Evolutionary conservation across 371 early-diverging fungal species (phyloP).

Genomic region (Furculomyces boomerangus): DNA sequence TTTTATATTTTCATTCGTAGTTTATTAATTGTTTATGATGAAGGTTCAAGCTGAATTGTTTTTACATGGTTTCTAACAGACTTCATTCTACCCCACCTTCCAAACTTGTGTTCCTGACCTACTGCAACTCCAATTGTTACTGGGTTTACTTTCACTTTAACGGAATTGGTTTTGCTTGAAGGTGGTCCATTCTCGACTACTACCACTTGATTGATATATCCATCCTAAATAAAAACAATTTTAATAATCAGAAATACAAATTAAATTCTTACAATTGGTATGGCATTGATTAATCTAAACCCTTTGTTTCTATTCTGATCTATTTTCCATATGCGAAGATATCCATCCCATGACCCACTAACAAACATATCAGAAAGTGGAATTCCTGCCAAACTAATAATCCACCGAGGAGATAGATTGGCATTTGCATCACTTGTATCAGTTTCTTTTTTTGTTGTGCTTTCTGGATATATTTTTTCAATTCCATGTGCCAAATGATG

Average conservation of each 20-base stretch:
- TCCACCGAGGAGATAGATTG: conserved; percentile 44
- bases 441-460: too few relatives aligned
- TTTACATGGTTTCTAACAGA: not conserved
- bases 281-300: conserved; percentile 37
- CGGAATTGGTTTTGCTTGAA: conserved; percentile 28
- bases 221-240: not conserved
- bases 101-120: conserved; percentile 74
- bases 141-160: conserved; percentile 28
- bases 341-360: conserved; percentile 82
- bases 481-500: conserved; percentile 60
- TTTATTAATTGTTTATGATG: too few relatives aligned
- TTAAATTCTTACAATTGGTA: conserved; percentile 31
- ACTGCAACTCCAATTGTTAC: conserved; percentile 48
- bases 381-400: conserved; percentile 62
- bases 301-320: conserved; percentile 35
- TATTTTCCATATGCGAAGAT: conserved; percentile 72
- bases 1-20: too few relatives aligned
- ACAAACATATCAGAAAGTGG: conserved; percentile 78
- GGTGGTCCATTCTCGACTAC: not conserved
- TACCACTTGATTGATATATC: conserved; percentile 1
- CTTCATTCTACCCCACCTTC: conserved; percentile 51
- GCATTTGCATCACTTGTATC: too few relatives aligned
- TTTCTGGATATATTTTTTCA: too few relatives aligned
- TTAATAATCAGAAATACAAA: conserved; percentile 17
- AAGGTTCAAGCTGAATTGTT: not conserved